Base-by-base conservation (phyloP, 202 grass and related monocot genomes). In the Carex arenaria region DNA sequence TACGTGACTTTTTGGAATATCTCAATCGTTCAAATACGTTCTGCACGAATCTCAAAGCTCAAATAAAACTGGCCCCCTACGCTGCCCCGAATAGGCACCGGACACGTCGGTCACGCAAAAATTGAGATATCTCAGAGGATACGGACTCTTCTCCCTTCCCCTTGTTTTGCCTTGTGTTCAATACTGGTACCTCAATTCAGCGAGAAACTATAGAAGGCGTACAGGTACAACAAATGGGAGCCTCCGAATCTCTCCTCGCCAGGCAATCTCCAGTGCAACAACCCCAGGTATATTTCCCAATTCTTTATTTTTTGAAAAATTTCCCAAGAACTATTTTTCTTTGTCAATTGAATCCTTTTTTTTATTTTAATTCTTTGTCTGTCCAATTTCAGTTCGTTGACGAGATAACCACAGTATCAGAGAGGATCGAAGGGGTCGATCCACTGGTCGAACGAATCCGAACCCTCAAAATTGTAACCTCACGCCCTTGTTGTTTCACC, bases 371-470 rank as follows among this genome's bases (percentile, higher is more conserved):
- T 43, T 64, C 1, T 68, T 67, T 5, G 63, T 32, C 10, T 31
- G 34, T 52, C 30, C 10, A 52, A 55, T 65, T 84, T 31, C 89
- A 32, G 86, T 94, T 90, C 85, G 87, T 86, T 15, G 90, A 92
- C 26, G 90, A 92, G 90, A 94, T 94, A 80, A 94, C 92, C 49
- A 92, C 84, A 68, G 86, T 94, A 7, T 92, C 90, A 13, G 83
- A 91, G 52, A 88, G 92, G 65, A 82, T 53, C 61, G 43, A 78
- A 31, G 83, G 85, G 17, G 68, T 80, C 3, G 90, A 94, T 53
- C 90, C 89, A 15, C 84, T 94, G 72, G n/a, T 94, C 10, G 77
- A 64, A 79, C 80, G 87, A 57, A 88, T 92, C 80, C 81, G 67
- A 23, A 77, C 87, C 49, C 85, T 94, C 38, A 22, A 69, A 67